A percentile compares a stretch with the other conserved stretches of the same genome.
phyloP scores from a whole-genome alignment of 2,329 filamentous ascomycete species.

The Diplodia mutila region DNA sequence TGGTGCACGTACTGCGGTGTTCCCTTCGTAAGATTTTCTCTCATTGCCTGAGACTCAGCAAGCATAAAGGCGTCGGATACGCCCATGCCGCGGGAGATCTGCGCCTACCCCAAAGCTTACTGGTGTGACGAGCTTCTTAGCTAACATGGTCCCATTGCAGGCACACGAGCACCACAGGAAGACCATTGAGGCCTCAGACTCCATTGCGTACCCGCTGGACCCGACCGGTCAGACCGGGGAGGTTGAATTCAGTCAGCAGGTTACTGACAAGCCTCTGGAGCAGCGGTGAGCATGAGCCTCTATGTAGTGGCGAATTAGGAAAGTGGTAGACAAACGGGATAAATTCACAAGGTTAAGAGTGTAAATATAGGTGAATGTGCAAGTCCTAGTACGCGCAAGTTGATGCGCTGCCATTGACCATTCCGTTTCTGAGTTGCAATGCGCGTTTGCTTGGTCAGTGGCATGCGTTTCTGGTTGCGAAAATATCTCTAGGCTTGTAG shows the following conservation, averaged over 20 bases:
- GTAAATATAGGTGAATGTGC: constrained; percentile 21
- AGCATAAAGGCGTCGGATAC: not conserved
- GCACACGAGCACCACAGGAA: constrained; percentile 87
- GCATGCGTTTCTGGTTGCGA: not conserved
- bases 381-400: not conserved
- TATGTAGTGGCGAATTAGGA: not conserved
- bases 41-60: not conserved
- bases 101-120: not conserved
- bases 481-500: not conserved
- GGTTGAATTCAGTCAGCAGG: constrained; percentile 61
- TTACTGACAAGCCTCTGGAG: constrained; percentile 62
- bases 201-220: constrained; percentile 79
- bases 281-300: constrained; percentile 56
- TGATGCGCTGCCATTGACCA: not conserved
- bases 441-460: not conserved
- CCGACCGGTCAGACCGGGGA: constrained; percentile 63
- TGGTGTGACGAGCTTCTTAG: not conserved
- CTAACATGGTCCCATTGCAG: constrained; percentile 52
- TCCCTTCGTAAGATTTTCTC: constrained; percentile 75
- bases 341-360: not conserved
- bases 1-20: constrained; percentile 90
- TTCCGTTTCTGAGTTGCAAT: not conserved
- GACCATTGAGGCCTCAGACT: constrained; percentile 79
- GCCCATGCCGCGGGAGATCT: not conserved
- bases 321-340: not conserved